A percentile compares a stretch with the other conserved stretches of the same genome.
Evolutionary conservation across 2,329 filamentous ascomycete species (phyloP).

Genomic region (Helicocarpus griseus): DNA sequence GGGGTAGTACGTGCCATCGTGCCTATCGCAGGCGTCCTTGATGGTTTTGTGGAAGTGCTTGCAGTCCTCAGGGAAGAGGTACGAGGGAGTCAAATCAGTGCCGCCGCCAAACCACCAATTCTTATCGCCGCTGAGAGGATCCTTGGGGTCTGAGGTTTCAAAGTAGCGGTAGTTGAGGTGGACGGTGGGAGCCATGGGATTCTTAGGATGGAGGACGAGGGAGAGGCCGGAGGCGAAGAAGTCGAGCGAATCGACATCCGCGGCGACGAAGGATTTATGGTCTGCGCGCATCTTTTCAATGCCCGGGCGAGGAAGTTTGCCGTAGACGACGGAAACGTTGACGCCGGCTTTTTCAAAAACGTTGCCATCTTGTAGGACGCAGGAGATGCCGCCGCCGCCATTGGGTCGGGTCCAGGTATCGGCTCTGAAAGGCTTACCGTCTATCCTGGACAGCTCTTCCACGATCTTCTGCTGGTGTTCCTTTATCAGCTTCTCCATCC

Average conservation of each 20-base stretch:
- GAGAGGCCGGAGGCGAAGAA: constrained; percentile 95
- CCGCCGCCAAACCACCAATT: constrained; percentile 97
- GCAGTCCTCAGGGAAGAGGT: constrained; percentile 94
- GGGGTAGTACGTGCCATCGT: constrained; percentile 85
- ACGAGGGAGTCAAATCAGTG: constrained; percentile 83
- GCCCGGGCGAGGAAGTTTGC: constrained; percentile 72
- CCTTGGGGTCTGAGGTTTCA: constrained; percentile 80
- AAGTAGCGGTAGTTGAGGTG: constrained; percentile 99
- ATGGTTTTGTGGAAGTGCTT: constrained; percentile 93
- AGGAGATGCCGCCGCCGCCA: constrained; percentile 87
- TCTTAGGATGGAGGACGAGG: constrained; percentile 83
- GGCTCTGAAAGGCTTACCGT: constrained; percentile 69
- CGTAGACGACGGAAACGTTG: constrained; percentile 91
- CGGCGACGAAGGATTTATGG: constrained; percentile 76
- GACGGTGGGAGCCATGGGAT: constrained; percentile 95
- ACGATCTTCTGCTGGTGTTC: constrained; percentile 86
- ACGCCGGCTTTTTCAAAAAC: constrained; percentile 98
- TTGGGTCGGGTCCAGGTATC: constrained; percentile 83
- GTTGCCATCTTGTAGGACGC: constrained; percentile 89
- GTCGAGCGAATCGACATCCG: constrained; percentile 69
- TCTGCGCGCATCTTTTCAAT: constrained; percentile 91
- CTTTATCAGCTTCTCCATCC: constrained; percentile 96
- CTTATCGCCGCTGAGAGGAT: constrained; percentile 56
- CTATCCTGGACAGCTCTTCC: constrained; percentile 67
- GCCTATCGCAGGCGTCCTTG: constrained; percentile 85